These are phyloP conservation scores for Pseudovirgaria hyperparasitica DNA, from an alignment of 2,329 filamentous ascomycete species.

Conservation along the genomic window DNA sequence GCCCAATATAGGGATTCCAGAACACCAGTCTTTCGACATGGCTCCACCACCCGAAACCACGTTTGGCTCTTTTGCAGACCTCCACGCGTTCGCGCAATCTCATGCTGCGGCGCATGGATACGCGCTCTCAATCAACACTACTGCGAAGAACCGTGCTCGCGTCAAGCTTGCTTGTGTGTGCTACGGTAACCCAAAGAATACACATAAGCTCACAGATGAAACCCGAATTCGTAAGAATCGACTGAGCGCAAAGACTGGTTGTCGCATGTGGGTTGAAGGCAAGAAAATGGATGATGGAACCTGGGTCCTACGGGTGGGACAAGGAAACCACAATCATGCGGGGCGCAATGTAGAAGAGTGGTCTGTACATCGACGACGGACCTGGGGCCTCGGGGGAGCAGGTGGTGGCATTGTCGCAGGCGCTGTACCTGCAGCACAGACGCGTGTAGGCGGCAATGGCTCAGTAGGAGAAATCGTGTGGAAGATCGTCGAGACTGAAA, in stretches of 20 bases:
- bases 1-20: too few species aligned
- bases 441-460: too few species aligned
- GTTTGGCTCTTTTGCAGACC: constrained; percentile 16
- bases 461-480: constrained; percentile 14
- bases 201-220: constrained; percentile 22
- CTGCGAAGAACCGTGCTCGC: constrained; percentile 21
- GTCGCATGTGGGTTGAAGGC: constrained; percentile 23
- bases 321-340: constrained; percentile 17
- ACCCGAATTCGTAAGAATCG: constrained; percentile 20
- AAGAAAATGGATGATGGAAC: constrained; percentile 17
- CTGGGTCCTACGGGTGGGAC: constrained; percentile 18
- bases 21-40: constrained; percentile 13
- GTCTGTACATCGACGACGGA: constrained; percentile 20
- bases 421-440: too few species aligned
- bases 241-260: constrained; percentile 21
- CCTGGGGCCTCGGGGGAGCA: constrained; percentile 21
- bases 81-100: constrained; percentile 19
- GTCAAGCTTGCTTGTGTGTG: constrained; percentile 24
- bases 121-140: constrained; percentile 22
- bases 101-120: constrained; percentile 22
- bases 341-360: constrained; percentile 16
- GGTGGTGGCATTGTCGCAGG: constrained; percentile 4
- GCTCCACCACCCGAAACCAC: constrained; percentile 14
- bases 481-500: constrained; percentile 22
- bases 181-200: constrained; percentile 23